Evolutionary conservation across 2,329 filamentous ascomycete species (phyloP), one percentile per base, ranked within the genome.

Genomic region (Botrytis medusae): DNA sequence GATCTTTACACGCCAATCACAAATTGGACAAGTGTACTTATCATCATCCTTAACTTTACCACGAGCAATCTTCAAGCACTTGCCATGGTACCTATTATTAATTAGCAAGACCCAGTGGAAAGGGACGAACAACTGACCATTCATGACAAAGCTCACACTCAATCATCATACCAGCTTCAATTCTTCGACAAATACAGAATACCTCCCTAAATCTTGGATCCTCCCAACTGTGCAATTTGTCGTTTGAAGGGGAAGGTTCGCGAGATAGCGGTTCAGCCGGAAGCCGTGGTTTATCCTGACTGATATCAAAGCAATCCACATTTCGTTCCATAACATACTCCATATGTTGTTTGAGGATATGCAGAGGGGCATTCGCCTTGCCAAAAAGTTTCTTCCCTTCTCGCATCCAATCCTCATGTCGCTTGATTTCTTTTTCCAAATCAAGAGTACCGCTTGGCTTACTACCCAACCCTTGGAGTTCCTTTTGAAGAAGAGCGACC

Each of bases 161-260:
- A 79, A 99, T 98, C 96, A 99, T 99, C 92, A 98, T 97, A 69
- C 96, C 96, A 54, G 95, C 94, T 83, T 99, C 96, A 10, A 94
- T 89, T 76, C 91, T 93, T 74, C 96, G 90, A 83, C 96, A 99
- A 77, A 99, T 97, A 82, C 96, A 99, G 82, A 98, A 99, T 0
- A 98, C 95, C 81, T 98, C 95, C 51, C 89, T 83, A 72, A 87
- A 87, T 46, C 84, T 90, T 80, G 85, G 88, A 78, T 92, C 87
- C 78, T 91, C 86, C 87, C 84, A 91, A 77, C 83, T 87, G 74
- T 82, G 86, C 70, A 83, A 80, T 63, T 86, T 86, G 12, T 85
- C 87, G 3, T 86, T 84, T 12, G 84, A 74, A 5, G 91, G 91
- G 44, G 86, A 90, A 44, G 92, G 91, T 79, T 97, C 94, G 78